Evolutionary conservation across 768 basidiomycete species (phyloP), one percentile per base, ranked within the genome.

Genomic region (Sarcodon sp.): DNA sequence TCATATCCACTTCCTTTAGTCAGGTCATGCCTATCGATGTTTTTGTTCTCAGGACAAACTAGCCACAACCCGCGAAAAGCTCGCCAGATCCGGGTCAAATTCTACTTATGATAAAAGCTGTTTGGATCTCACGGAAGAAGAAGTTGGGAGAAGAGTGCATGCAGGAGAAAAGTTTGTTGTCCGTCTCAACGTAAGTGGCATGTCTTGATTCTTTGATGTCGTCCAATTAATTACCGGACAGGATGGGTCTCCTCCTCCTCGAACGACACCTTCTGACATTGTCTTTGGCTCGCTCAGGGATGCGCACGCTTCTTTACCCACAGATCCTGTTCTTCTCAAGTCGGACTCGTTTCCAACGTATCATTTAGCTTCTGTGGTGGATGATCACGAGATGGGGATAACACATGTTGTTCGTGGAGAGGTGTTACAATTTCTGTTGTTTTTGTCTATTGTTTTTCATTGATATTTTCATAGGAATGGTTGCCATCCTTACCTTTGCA

Each of bases 351-450:
- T 86, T 61, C 96, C 96, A 5, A 98, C 94, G 0, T 99, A 99
- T 60, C 96, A 98, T 54, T 75, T 99, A 4, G 94, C 96, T 0
- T 92, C 83, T 16, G 89, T 98, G 0, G 89, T 94, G 0, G 96
- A 99, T 55, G 96, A 99, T 64, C 80, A 91, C 56, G 79, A 83
- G 56, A 99, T 99, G 96, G 83, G 82, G 0, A 89, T 99, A 18
- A 89, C 91, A 0, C 96, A 98, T 64, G 93, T 98, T 4, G 66
- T 98, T 1, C 79, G 96, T 27, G 96, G 96, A 45, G 93, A 97
- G 75, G 92, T 83, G 49, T 31, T 27, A 3, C 21, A 27, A 4
- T 27, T 27, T 27, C 21, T 3, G 21, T 27, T 27, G 21, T 27
- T 27, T 27, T 27, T 4, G 21, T 27, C 4, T 27, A 4, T 4